These are phyloP conservation scores for Akebia trifoliata DNA, from an alignment of 164 flowering plant species.

Conservation along the genomic window DNA sequence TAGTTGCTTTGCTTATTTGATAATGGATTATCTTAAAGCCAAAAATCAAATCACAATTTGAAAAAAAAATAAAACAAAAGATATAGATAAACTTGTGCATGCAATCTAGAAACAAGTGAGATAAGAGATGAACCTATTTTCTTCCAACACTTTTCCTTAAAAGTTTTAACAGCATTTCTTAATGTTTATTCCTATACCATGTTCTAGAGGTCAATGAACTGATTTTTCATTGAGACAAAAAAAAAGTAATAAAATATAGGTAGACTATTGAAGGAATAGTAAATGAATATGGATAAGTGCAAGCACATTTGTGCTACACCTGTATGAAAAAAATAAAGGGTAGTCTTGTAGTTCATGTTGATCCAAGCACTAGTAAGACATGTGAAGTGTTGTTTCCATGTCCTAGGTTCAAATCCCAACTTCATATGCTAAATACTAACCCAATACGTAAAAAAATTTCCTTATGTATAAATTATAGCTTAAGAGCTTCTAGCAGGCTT, in stretches of 20 bases:
- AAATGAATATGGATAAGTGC: conserved; percentile 1
- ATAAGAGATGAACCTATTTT: conserved; percentile 58
- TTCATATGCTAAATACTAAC: background rate
- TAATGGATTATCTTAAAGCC: no score
- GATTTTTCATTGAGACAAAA: background rate
- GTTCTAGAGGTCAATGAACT: background rate
- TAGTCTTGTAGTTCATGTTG: background rate
- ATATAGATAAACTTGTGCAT: no score
- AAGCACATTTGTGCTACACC: background rate
- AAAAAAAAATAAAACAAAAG: no score
- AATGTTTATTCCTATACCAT: conserved; percentile 72
- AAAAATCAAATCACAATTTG: no score
- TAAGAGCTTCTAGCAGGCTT: background rate
- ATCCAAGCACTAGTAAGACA: no score
- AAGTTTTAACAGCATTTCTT: conserved; percentile 60
- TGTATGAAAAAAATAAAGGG: background rate
- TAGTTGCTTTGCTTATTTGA: conserved; percentile 32
- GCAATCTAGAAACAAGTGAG: no score
- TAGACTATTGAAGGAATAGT: background rate
- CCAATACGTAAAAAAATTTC: background rate
- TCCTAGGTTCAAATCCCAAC: no score
- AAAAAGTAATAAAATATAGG: conserved; percentile 1
- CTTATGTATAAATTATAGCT: background rate
- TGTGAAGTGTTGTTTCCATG: no score
- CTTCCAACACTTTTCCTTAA: conserved; percentile 86